Conservation (phyloP, 1,284 basidiomycete species). For the Mycena sp. region DNA sequence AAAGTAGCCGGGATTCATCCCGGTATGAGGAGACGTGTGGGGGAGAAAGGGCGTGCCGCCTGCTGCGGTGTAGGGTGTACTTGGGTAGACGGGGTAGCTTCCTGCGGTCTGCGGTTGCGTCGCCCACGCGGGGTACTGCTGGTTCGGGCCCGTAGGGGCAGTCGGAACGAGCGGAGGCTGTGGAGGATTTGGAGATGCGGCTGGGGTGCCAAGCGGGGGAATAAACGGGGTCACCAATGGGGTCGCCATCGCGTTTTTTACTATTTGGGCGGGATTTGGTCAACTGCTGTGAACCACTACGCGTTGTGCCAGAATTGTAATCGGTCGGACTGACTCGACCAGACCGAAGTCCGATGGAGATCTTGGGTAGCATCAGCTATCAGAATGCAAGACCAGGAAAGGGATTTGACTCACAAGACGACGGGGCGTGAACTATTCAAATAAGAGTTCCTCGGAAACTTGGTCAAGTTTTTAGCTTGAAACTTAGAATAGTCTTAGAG, state of each 20-base stretch:
- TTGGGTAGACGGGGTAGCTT: constrained; percentile 28
- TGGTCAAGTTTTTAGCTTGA: background rate
- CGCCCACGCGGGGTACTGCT: constrained; percentile 24
- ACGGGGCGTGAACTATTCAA: too few species aligned
- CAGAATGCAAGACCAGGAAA: background rate
- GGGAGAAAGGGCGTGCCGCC: constrained; percentile 23
- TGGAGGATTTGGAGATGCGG: constrained; percentile 13
- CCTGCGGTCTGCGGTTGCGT: constrained; percentile 20
- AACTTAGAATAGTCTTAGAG: background rate
- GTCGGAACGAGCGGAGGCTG: constrained; percentile 20
- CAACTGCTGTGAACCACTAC: constrained; percentile 1
- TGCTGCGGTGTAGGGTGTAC: constrained; percentile 21
- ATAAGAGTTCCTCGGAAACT: background rate
- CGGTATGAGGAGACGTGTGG: background rate
- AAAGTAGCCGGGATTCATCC: constrained; percentile 14
- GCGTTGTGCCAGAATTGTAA: constrained; percentile 16
- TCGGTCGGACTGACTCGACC: constrained; percentile 14
- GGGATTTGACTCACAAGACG: constrained; percentile 22
- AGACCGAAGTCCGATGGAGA: constrained; percentile 6
- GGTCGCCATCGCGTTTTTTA: constrained; percentile 17
- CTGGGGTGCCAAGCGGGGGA: constrained; percentile 25
- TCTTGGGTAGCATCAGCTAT: constrained; percentile 16
- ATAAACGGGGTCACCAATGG: constrained; percentile 26
- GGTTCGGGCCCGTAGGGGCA: constrained; percentile 18
- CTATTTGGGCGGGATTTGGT: background rate